phyloP scores from a whole-genome alignment of 768 basidiomycete genomes.

The Rhizopogon vinicolor region DNA sequence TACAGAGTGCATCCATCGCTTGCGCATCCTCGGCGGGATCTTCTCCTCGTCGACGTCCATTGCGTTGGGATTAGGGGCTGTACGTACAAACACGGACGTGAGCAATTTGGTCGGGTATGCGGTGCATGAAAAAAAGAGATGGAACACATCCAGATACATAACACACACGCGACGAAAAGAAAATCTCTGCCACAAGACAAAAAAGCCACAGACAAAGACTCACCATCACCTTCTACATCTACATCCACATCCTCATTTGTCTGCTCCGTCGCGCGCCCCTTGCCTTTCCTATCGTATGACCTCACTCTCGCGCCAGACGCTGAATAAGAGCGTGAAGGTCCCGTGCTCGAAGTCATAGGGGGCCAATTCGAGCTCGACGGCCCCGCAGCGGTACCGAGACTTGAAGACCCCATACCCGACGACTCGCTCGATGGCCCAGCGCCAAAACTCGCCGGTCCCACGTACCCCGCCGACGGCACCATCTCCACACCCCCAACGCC shows the following conservation, averaged over 20 bases:
- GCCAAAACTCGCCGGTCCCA: neutral
- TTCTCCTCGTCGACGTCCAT: slow-evolving; percentile 25
- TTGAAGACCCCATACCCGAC: neutral
- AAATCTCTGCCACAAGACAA: too few species aligned
- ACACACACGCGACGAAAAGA: neutral
- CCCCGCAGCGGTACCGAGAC: neutral
- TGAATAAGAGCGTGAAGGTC: neutral
- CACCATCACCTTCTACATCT: slow-evolving; percentile 17
- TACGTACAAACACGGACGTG: neutral
- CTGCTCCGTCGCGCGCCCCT: slow-evolving; percentile 12
- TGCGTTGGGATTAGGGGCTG: slow-evolving; percentile 4
- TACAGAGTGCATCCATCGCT: slow-evolving; percentile 30
- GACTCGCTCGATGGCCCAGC: neutral
- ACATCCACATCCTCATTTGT: slow-evolving; percentile 6
- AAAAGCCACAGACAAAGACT: slow-evolving; percentile 4
- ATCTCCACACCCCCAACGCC: slow-evolving; percentile 65
- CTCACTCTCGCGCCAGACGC: too few species aligned
- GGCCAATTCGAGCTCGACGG: neutral
- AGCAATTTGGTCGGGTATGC: neutral
- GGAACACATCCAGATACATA: too few species aligned
- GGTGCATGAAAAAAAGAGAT: neutral
- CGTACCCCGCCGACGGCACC: slow-evolving; percentile 22
- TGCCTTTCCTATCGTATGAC: slow-evolving; percentile 19
- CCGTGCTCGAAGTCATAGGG: neutral
- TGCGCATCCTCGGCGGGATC: slow-evolving; percentile 65